A percentile compares a stretch with the other conserved stretches of the same genome.
These are phyloP conservation scores for Allium cepa DNA, from an alignment of 106 monocot species.

Conservation along the genomic window DNA sequence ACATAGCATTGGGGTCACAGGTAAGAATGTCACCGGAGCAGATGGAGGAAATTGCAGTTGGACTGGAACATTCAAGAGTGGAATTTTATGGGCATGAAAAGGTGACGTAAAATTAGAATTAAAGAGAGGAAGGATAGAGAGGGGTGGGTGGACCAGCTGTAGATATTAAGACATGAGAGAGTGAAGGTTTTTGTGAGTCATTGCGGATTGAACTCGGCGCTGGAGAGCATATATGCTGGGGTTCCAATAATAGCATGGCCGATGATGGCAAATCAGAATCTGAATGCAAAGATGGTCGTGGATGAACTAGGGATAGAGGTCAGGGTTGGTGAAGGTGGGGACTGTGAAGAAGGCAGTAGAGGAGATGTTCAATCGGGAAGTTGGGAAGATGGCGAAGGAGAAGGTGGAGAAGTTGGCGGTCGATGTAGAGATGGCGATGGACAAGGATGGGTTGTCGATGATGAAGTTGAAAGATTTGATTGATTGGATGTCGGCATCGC, in stretches of 20 bases:
- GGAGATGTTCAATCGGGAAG: conserved; percentile 16
- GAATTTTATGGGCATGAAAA: conserved; percentile 28
- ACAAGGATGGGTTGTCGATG: conserved; percentile 17
- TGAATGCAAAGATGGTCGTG: conserved; percentile 44
- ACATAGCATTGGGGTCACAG: conserved; percentile 45
- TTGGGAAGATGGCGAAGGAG: conserved; percentile 14
- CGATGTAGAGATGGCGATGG: conserved; percentile 9
- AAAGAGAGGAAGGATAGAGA: conserved; percentile 5
- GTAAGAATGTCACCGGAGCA: conserved; percentile 12
- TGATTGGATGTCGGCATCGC: not conserved
- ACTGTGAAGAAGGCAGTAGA: conserved; percentile 10
- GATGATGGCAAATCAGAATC: conserved; percentile 39
- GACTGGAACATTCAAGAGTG: conserved; percentile 12
- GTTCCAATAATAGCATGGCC: conserved; percentile 49
- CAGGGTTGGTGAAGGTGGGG: conserved; percentile 11
- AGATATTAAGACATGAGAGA: conserved; percentile 23
- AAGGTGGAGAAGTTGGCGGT: conserved; percentile 3
- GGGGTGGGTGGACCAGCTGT: conserved; percentile 36
- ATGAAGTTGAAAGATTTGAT: conserved; percentile 8
- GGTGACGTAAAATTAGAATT: not conserved
- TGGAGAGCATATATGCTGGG: conserved; percentile 31
- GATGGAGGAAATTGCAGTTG: conserved; percentile 20
- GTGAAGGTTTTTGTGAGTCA: conserved; percentile 44
- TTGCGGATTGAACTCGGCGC: conserved; percentile 72
- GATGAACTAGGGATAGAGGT: conserved; percentile 21